Percentiles rank a stretch among this genome's conserved stretches.
Conservation (phyloP, 345 rosid species). For the Linum lewisii region DNA sequence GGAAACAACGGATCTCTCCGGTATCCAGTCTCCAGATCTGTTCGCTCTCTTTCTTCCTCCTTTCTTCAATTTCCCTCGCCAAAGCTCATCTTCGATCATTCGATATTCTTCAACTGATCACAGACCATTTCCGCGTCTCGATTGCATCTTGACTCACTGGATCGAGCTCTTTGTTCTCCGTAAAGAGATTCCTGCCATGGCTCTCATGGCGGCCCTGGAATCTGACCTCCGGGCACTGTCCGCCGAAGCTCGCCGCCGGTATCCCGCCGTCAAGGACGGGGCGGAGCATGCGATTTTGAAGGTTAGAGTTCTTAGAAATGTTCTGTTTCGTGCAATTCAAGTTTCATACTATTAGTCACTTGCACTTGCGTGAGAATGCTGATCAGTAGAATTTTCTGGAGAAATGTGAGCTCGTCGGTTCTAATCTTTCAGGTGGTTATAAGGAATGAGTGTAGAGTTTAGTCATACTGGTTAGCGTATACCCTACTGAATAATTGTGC, state of each 20-base stretch:
- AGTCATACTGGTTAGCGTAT: not conserved
- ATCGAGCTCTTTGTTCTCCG: not conserved
- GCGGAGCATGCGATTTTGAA: constrained; percentile 91
- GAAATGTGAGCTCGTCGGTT: not conserved
- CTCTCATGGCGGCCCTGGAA: constrained; percentile 87
- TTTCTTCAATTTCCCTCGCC: not conserved
- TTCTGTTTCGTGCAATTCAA: not conserved
- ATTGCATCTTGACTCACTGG: not conserved
- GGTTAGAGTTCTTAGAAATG: constrained; percentile 27
- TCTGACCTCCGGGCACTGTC: constrained; percentile 98
- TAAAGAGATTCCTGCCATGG: constrained; percentile 34
- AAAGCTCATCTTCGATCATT: not conserved
- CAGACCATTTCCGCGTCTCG: not conserved
- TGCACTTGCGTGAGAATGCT: not conserved
- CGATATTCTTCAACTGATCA: not conserved
- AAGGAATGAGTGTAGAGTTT: not conserved
- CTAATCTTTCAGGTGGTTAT: not conserved
- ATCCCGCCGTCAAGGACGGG: constrained; percentile 88
- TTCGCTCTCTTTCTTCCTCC: not conserved
- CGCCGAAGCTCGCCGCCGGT: constrained; percentile 87
- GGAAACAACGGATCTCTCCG: too few species aligned
- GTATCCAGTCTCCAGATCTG: too few species aligned
- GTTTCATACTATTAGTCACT: not conserved
- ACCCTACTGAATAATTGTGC: not conserved
- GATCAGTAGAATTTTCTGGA: not conserved